These are phyloP conservation scores for Ceratocystis variospora DNA, from an alignment of 2,329 filamentous ascomycete species.

Conservation along the genomic window DNA sequence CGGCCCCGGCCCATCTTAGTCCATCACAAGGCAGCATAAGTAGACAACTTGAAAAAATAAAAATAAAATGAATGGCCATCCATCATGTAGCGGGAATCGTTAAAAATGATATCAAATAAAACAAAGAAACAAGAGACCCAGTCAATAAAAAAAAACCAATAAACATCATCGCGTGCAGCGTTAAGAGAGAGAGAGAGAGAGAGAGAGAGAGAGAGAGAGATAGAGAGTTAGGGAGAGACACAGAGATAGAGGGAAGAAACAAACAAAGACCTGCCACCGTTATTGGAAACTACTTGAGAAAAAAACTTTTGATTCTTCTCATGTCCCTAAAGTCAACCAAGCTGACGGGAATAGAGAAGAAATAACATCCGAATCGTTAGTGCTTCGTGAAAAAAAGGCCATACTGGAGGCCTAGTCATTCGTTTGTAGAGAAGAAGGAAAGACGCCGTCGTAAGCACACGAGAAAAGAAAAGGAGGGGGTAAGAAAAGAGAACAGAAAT, in stretches of 20 bases:
- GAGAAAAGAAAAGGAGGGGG: conserved; percentile 3
- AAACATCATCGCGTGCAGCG: conserved; percentile 3
- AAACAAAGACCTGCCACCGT: conserved; percentile 18
- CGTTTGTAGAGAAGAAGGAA: conserved; percentile 10
- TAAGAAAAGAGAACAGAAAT: conserved; percentile 7
- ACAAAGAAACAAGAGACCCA: conserved; percentile 10
- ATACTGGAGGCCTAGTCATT: conserved; percentile 10
- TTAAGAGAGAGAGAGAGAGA: conserved; percentile 9
- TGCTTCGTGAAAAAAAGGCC: conserved; percentile 10
- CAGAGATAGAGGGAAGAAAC: conserved; percentile 10
- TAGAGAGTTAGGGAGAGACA: neutral
- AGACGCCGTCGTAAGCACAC: conserved; percentile 9
- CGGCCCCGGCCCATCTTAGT: neutral
- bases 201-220: too few species aligned
- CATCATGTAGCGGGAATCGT: conserved; percentile 6
- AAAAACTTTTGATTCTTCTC: conserved; percentile 14
- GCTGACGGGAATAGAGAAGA: conserved; percentile 1
- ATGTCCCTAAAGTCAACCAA: neutral
- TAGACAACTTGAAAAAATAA: neutral
- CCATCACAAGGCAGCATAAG: neutral
- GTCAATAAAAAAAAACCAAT: conserved; percentile 12
- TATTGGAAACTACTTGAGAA: conserved; percentile 11
- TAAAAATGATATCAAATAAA: conserved; percentile 17
- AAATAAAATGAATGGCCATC: conserved; percentile 12
- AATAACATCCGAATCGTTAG: conserved; percentile 14